Base-by-base conservation (phyloP, 2,329 filamentous ascomycete genomes). In the Phialophora expanda region DNA sequence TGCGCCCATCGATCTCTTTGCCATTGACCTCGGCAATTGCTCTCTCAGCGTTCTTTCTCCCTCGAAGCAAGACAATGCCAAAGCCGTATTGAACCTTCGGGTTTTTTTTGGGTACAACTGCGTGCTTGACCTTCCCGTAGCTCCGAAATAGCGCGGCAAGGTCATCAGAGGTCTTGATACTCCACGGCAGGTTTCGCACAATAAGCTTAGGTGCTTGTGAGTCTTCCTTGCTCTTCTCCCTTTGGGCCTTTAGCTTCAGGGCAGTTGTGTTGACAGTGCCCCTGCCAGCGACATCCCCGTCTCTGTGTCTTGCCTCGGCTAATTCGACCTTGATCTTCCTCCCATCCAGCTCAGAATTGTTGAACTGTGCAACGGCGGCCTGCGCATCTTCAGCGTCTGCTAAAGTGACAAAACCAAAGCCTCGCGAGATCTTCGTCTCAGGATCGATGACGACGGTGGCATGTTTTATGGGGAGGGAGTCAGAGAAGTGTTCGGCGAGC, bases 341-440 rank as follows among this genome's bases (percentile, higher is more conserved):
- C 22, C 93, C 94, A 57, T 93, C 87, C 72, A 97, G 86, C 28
- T 87, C 81, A 54, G 90, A 84, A 68, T 91, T 91, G 77, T 97
- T 87, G 75, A 97, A 86, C 76, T 96, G 90, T 64, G 89, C 86
- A 75, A 91, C 86, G 20, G 95, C 96, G 69, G 89, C 86, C 70
- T 89, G 82, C 12, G 94, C 93, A 81, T 99, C 95, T 71, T 97
- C 93, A 32, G 90, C 86, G 76, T 99, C 95, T 73, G 93, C 92
- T 74, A 99, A 95, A 1, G 95, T 98, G 64, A 99, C 94, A 78
- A 99, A 99, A 61, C 95, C 95, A 78, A 93, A 99, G 20, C 95
- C 94, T 75, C 92, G 90, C 14, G 92, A 97, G 72, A 89, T 83
- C 75, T 97, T 97, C 1, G 93, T 96, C 70, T 88, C 84, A 17